A percentile compares a stretch with the other conserved stretches of the same genome.
phyloP scores from a whole-genome alignment of 495 filamentous ascomycete genomes.

The Astrocystis sublimbata region DNA sequence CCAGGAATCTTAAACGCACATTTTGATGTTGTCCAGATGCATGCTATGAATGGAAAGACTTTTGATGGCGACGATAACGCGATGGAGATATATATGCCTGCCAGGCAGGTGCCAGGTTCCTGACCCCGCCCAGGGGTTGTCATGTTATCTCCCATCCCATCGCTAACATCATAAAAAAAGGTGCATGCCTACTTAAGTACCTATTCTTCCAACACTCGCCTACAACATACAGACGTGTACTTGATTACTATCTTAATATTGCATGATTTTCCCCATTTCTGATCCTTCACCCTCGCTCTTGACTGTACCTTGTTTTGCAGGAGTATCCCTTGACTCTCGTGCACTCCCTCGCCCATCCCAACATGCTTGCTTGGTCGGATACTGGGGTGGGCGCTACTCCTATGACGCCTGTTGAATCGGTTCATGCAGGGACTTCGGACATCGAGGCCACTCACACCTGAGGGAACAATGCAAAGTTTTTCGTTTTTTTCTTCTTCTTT shows the following conservation, averaged over 20 bases:
- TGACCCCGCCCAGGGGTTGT: background rate
- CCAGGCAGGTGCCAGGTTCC: too few species aligned
- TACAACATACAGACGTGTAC: too few species aligned
- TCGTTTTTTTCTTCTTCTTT: background rate
- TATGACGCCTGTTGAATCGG: background rate
- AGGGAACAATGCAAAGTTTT: constrained; percentile 2
- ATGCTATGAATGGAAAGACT: too few species aligned
- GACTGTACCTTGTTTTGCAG: background rate
- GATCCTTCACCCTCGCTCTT: background rate
- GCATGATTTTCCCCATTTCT: background rate
- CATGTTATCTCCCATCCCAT: background rate
- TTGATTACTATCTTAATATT: background rate
- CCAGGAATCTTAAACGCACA: too few species aligned
- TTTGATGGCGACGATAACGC: too few species aligned
- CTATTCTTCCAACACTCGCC: too few species aligned
- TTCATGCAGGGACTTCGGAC: background rate
- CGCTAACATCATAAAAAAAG: too few species aligned
- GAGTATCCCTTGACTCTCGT: background rate
- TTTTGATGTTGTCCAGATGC: too few species aligned
- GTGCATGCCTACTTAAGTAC: too few species aligned
- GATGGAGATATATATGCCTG: background rate
- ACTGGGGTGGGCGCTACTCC: background rate
- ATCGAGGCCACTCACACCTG: constrained; percentile 1
- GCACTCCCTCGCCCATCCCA: background rate
- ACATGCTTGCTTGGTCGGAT: background rate